Percentiles rank a stretch among this genome's conserved stretches.
These are phyloP conservation scores for Lyophyllum semitale DNA, from an alignment of 768 basidiomycete genomes.

Conservation along the genomic window DNA sequence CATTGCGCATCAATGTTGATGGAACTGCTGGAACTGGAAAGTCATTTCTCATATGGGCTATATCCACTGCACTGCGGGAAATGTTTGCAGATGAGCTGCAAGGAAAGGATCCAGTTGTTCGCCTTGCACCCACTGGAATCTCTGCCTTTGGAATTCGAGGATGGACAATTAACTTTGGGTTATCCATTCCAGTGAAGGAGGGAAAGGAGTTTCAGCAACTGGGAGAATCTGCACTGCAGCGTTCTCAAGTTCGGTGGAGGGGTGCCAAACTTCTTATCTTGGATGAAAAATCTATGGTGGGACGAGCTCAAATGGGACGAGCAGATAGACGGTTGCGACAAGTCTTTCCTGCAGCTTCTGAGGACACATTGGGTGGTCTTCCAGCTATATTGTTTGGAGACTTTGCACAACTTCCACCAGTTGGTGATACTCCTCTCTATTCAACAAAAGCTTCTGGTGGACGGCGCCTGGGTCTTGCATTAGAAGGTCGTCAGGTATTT, in stretches of 20 bases:
- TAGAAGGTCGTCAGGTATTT: background rate
- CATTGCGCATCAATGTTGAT: slow-evolving; percentile 23
- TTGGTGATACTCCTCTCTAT: slow-evolving; percentile 23
- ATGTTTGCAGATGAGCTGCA: slow-evolving; percentile 6
- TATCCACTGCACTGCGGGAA: slow-evolving; percentile 19
- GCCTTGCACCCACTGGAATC: too few relatives aligned
- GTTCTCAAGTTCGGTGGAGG: background rate
- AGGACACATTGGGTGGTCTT: slow-evolving; percentile 18
- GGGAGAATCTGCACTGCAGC: background rate
- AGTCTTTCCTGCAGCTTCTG: slow-evolving; percentile 5
- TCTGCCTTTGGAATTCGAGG: slow-evolving; percentile 3
- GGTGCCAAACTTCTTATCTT: slow-evolving; percentile 19
- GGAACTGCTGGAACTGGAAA: slow-evolving; percentile 29
- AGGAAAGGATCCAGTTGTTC: slow-evolving; percentile 10
- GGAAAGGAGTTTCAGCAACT: background rate
- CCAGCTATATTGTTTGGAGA: slow-evolving; percentile 25
- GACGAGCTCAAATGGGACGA: slow-evolving; percentile 14
- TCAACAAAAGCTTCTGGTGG: slow-evolving; percentile 2
- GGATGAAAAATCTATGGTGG: slow-evolving; percentile 30
- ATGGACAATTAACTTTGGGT: slow-evolving; percentile 16
- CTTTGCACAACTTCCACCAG: slow-evolving; percentile 29
- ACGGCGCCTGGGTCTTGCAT: background rate
- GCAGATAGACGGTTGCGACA: slow-evolving; percentile 18
- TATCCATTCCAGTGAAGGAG: slow-evolving; percentile 3
- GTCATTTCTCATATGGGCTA: slow-evolving; percentile 25